Evolutionary conservation across 2,329 filamentous ascomycete species (phyloP).

Genomic region (Aspergillus ibericus): DNA sequence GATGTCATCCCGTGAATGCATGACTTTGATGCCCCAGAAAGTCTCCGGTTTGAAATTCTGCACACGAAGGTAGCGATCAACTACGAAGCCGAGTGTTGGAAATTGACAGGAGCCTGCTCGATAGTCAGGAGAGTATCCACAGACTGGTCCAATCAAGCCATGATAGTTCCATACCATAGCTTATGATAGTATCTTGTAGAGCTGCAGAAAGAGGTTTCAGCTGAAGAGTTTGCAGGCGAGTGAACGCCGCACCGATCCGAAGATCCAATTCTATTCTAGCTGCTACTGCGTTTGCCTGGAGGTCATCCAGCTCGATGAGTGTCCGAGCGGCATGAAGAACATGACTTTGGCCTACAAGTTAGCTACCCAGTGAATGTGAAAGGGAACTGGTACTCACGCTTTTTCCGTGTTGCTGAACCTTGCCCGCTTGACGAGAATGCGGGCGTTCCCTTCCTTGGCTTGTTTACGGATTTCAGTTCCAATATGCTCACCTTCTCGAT

Average conservation of each 20-base stretch:
- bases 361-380: not conserved
- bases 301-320: conserved; percentile 76
- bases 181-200: conserved; percentile 67
- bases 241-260: conserved; percentile 89
- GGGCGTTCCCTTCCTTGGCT: conserved; percentile 70
- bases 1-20: conserved; percentile 73
- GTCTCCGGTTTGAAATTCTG: conserved; percentile 88
- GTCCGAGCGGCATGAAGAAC: conserved; percentile 78
- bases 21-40: conserved; percentile 90
- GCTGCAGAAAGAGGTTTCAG: conserved; percentile 71
- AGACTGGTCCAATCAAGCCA: not conserved
- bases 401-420: conserved; percentile 94
- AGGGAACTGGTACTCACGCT: conserved; percentile 58
- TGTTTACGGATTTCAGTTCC: conserved; percentile 85
- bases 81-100: conserved; percentile 92
- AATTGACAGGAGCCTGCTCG: conserved; percentile 83
- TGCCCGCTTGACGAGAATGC: conserved; percentile 78
- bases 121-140: not conserved
- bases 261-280: conserved; percentile 91
- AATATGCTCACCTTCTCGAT: conserved; percentile 96
- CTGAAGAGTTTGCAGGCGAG: conserved; percentile 77
- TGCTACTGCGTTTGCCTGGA: conserved; percentile 81
- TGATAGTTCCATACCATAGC: conserved; percentile 64
- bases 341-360: conserved; percentile 59
- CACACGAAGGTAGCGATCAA: conserved; percentile 92